Base-by-base conservation (phyloP, 495 filamentous ascomycete genomes). In the Clohesyomyces aquaticus region DNA sequence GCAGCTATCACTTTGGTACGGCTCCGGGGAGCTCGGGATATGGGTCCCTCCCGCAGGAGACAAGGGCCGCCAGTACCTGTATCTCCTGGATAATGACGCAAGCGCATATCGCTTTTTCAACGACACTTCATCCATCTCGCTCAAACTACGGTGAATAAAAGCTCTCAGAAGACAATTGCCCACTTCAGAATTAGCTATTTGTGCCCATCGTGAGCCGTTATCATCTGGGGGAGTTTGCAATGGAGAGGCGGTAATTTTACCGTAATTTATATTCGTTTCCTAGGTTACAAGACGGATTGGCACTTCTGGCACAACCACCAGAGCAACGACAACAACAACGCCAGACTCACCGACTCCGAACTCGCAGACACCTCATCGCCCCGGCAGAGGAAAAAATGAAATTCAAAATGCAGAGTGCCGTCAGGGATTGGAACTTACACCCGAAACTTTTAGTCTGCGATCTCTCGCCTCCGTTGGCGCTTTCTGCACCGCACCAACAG, bases 11-110 rank as follows among this genome's bases (percentile, higher is more conserved):
- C 32, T 38, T 38, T 6, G 32, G 27, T 53, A 47, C 6, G 52
- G 35, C 47, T 25, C 23, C 55, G 55, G 55, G 55, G 55, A 58
- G 18, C 14, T 9, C 49, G 49, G 49, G 22, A 25, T 6, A 53
- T 53, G 35, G 55, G 55, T 32, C 38, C 12, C 18, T 26, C 16
- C 23, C 12, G 43, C 55, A 22, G 41, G 41, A 28, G 55, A 48
- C 41, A 14, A 48, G 23, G 48, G 4, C 23, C 19, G 56, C 27
- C 23, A 9, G 56, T 47, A 47, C 25, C 19, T 3, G 18, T n/a
- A 16, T 4, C 9, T 43, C 32, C 19, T 59, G 47, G 46, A 38
- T 42, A 51, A 62, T 62, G 59, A 62, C 59, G 59, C 59, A 62
- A 62, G 48, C 22, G 23, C 16, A 32, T 11, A 52, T 4, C 11